These are phyloP conservation scores for Pyrenochaeta sp. DNA, from an alignment of 2,329 filamentous ascomycete genomes.

Conservation along the genomic window DNA sequence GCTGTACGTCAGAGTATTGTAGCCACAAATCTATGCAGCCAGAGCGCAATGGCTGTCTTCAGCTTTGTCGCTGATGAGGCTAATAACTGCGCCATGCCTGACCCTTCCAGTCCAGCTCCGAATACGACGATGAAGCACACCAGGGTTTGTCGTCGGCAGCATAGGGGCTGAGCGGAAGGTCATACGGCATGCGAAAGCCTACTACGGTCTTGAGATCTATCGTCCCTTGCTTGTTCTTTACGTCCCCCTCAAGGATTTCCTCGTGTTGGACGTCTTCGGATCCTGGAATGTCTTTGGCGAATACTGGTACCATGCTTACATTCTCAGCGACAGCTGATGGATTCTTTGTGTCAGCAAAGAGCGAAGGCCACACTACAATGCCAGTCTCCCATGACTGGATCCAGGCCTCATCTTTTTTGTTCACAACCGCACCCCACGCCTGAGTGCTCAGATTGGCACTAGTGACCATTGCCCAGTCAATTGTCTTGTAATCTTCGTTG, in stretches of 20 bases:
- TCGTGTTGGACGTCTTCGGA: constrained; percentile 27
- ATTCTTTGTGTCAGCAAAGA: constrained; percentile 50
- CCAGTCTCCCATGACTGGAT: constrained; percentile 86
- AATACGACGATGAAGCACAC: constrained; percentile 71
- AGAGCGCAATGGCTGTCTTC: no score
- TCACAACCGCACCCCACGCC: constrained; percentile 78
- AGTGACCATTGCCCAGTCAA: constrained; percentile 87
- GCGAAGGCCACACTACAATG: constrained; percentile 79
- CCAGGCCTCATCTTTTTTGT: constrained; percentile 67
- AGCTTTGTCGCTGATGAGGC: no score
- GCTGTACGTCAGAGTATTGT: no score
- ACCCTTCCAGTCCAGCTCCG: constrained; percentile 69
- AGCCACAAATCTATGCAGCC: no score
- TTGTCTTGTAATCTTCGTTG: constrained; percentile 52
- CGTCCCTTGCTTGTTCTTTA: neutral
- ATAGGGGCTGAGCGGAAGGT: constrained; percentile 76
- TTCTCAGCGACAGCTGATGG: constrained; percentile 9
- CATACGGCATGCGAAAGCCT: constrained; percentile 83
- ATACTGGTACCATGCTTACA: constrained; percentile 71
- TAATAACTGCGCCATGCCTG: constrained; percentile 48
- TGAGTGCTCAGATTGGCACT: constrained; percentile 93
- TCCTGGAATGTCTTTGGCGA: constrained; percentile 66
- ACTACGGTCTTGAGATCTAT: constrained; percentile 54
- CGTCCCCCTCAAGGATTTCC: constrained; percentile 9
- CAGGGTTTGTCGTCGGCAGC: constrained; percentile 72